Base-by-base conservation (phyloP, 768 basidiomycete genomes). In the Serpula lacrymans region DNA sequence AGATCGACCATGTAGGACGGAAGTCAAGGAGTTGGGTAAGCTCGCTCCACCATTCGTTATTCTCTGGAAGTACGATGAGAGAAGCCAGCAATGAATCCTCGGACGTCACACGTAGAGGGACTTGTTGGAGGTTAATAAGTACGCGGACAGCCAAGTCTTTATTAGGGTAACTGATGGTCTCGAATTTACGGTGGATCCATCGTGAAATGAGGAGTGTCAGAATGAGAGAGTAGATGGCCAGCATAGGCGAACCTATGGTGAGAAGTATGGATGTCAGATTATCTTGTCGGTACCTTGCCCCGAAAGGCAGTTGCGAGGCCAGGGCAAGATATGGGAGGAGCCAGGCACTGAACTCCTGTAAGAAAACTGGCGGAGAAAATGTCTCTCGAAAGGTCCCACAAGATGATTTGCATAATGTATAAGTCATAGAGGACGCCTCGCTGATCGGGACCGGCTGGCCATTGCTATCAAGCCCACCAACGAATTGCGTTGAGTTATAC, bases 241-340 rank as follows among this genome's bases (percentile, higher is more conserved):
- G 63, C 4, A 52, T 52, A 0, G 73, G 73, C 0, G 69, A 72
- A 1, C 73, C 74, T 17, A 75, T 48, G 1, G 70, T 65, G 26
- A 75, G 54, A 6, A 75, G 10, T 14, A 65, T 62, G 6, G 70
- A 66, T 45, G 63, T 57, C 27, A 74, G 51, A 37, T 74, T 71
- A n/a, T 71, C 69, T n/a, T 59, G 46, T 20, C 52, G 63, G 37
- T 63, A 62, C 9, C 46, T 55, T 22, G 66, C 60, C 6, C 72
- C 72, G 18, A 72, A 76, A 0, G 73, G 75, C n/a, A 76, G 64
- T 33, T 73, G 72, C 0, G 72, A 71, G 16, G 74, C 53, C 6
- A 76, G 45, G 1, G 74, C 71, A 10, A 76, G 62, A 60, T 70
- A 74, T 6, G 74, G 74, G 5, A 76, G 41, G 2, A 76, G 55